Base-by-base conservation (phyloP, 2,329 filamentous ascomycete genomes). In the Trichoderma sp. region DNA sequence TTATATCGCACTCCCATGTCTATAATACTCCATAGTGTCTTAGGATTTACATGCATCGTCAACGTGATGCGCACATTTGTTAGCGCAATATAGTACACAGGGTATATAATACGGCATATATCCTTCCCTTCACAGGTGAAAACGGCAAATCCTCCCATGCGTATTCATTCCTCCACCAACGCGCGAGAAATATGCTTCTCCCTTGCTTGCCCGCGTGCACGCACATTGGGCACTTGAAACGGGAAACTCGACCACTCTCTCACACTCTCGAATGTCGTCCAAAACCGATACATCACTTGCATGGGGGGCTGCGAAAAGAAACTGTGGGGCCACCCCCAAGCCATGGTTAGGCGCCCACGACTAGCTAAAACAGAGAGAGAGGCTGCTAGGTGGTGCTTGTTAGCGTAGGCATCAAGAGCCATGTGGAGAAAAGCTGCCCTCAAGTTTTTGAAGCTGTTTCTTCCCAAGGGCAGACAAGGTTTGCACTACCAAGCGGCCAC, bases 271-370 rank as follows among this genome's bases (percentile, higher is more conserved):
- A 12, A 56, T 56, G 50, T 56, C 50, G 50, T 56, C 50, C 50
- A 56, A 60, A 71, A 71, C 50, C 67, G 67, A 71, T 71, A 71
- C 27, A 71, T 71, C 67, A 60, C 68, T 63, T 71, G 56, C 56
- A 63, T 50, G 31, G n/a, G n/a, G 29, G 59, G 50, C 50, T 38
- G 38, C 41, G 18, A 6, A 16, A 9, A 69, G 31, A 9, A 69
- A 59, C 59, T 38, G 31, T 38, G 66, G 66, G 50, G 45, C 31
- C 14, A 38, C 16, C 16, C 41, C 38, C 29, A 41, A 67, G 65
- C 38, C 50, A 56, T 56, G 50, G 65, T 67, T 67, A 67, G 65
- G 65, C 65, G 65, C 65, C 65, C 65, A 67, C 65, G 66, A 56
- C 69, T 33, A 72, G 35, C 14, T 38, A 38, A 38, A 38, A 50